Evolutionary conservation across 495 filamentous ascomycete genomes (phyloP), one percentile per base, ranked within the genome.

Genomic region (Xylaria palmicola): DNA sequence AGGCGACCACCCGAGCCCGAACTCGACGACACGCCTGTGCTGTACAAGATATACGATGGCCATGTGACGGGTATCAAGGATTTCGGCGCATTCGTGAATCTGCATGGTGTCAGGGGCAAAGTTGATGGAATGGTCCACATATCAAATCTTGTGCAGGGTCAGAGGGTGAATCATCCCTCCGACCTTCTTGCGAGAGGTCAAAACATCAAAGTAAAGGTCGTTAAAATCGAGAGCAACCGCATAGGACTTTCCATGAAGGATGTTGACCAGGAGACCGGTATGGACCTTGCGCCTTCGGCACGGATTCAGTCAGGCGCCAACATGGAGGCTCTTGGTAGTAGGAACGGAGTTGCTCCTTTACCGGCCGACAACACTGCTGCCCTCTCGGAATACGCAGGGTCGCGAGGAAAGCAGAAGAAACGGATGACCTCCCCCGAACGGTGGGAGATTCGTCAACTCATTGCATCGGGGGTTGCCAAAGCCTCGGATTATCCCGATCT

Each of bases 221-320:
- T 89, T 68, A 97, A 90, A 65, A 90, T 96, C 54, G 86, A 97
- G 67, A 86, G 88, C 10, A 82, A 78, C 43, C 80, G 89, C 58
- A 88, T 97, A 65, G 92, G 91, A 4, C 77, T 98, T 13, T 95
- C 91, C 3, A 97, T 98, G 93, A 96, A 96, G 72, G 93, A 97
- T 54, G 94, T 95, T 13, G 95, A 98, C 63, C 94, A 98, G 71
- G 83, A 85, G 37, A 94, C 91, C 27, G 94, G 94, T 3, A 82
- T 85, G 66, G 93, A 98, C 71, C 76, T 96, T 22, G 85, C 87
- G 15, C 92, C 93, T 12, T 88, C 93, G 62, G 81, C 86, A 59
- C 83, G 90, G 59, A 79, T 98, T 60, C 90, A 89, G 32, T 96
- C 94, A 6, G 94, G 94, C 13, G 94, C 94, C 15, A 98, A 98